Base-by-base conservation (phyloP, 2,329 filamentous ascomycete genomes). In the Aspergillus pseudotamarii region DNA sequence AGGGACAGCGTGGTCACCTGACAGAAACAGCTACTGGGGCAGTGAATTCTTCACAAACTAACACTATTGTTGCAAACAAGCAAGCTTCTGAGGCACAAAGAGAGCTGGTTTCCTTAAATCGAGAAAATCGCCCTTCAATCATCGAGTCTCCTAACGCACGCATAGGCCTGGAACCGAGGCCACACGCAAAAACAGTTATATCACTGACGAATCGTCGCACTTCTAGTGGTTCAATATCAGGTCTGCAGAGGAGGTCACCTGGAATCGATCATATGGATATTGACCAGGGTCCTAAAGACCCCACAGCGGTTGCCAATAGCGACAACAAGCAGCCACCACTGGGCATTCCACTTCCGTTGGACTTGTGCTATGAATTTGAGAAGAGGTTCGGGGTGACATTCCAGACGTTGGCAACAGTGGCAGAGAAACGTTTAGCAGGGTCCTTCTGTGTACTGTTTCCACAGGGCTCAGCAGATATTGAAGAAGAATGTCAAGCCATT, bases 371-470 rank as follows among this genome's bases (percentile, higher is more conserved):
- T 9, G 19, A 68, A 26, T 71, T 75, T 34, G 57, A 61, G 21
- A 4, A 46, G 1, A 28, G 63, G 2, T 72, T 71, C 58, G 62
- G 66, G 1, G 71, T 79, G n/a, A 72, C 68, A 0, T 72, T 75
- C 58, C 58, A 74, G 6, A 63, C 70, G 4, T 62, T 80, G 21
- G 69, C 71, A 32, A 60, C 64, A 16, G 64, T 74, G 1, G 68
- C 70, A 41, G 63, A 53, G 9, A 69, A 70, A n/a, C 64, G 64
- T 14, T 32, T 48, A 1, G 69, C 72, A 4, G 68, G 70, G 10
- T 68, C 69, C 9, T 78, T 80, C 45, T 80, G 76, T 63, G 61
- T 80, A 30, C 68, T 73, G 61, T 78, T 74, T 51, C 78, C 77
- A 8, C 38, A 56, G 1, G 66, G 65, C 6, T 66, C 71, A 34